Evolutionary conservation across 163 green algal genomes (phyloP).

Genomic region (Scenedesmus sp.): DNA sequence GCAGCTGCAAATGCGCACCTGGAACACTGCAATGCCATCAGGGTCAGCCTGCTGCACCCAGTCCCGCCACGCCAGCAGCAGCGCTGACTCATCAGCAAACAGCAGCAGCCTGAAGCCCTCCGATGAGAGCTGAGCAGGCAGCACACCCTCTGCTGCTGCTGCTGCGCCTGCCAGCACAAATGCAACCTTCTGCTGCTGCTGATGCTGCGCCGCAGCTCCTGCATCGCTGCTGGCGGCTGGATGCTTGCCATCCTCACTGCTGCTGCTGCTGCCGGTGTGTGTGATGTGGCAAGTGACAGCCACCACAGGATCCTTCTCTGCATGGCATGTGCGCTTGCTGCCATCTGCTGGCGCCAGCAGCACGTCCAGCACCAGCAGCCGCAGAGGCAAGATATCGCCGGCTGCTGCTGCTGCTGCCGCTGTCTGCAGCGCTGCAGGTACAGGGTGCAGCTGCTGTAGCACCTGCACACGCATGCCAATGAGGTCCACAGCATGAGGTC

Average conservation of each 20-base stretch:
- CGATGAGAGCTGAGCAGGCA: background rate
- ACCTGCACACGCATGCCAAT: background rate
- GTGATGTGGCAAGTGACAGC: slow-evolving; percentile 55
- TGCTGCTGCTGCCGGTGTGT: slow-evolving; percentile 33
- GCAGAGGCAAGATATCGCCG: slow-evolving; percentile 73
- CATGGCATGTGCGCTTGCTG: slow-evolving; percentile 59
- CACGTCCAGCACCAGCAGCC: slow-evolving; percentile 74
- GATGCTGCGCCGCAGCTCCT: background rate
- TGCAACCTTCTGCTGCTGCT: slow-evolving; percentile 41
- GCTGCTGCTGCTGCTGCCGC: slow-evolving; percentile 54
- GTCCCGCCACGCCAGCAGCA: slow-evolving; percentile 62
- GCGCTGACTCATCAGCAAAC: slow-evolving; percentile 49
- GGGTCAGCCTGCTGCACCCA: slow-evolving; percentile 70
- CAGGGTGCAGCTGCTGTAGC: slow-evolving; percentile 22
- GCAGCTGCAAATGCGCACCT: slow-evolving; percentile 51
- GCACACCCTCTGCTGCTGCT: background rate
- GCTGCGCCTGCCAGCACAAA: slow-evolving; percentile 47
- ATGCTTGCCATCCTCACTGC: background rate
- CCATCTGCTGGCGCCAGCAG: slow-evolving; percentile 67
- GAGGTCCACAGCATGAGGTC: too few relatives aligned
- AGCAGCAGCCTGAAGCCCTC: slow-evolving; percentile 51
- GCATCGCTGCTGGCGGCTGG: background rate
- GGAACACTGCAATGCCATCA: slow-evolving; percentile 74
- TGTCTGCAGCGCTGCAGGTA: background rate
- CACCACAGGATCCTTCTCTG: slow-evolving; percentile 72